Conservation (phyloP, 2,329 filamentous ascomycete species). For the Curvularia eragrostidis region DNA sequence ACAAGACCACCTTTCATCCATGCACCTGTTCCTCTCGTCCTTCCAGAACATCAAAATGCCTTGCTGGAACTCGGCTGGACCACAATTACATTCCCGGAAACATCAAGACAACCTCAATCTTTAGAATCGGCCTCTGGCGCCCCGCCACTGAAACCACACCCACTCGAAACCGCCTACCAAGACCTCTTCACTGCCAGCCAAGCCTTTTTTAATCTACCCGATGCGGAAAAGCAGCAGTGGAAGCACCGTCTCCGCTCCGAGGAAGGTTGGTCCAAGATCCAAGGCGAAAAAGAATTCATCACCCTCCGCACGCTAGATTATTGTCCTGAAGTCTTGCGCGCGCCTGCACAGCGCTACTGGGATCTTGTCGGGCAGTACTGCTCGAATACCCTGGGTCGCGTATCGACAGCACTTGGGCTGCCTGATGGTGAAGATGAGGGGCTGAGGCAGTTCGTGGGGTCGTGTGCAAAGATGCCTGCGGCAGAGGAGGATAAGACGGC, state of each 20-base stretch:
- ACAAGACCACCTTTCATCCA: conserved; percentile 30
- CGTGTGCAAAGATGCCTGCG: conserved; percentile 31
- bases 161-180: conserved; percentile 40
- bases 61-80: conserved; percentile 47
- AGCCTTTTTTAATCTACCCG: conserved; percentile 41
- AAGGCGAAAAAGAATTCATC: conserved; percentile 51
- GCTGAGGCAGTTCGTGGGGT: conserved; percentile 37
- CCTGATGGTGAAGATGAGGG: conserved; percentile 20
- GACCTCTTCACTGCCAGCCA: conserved; percentile 41
- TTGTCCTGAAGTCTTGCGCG: conserved; percentile 42
- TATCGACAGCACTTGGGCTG: conserved; percentile 33
- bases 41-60: conserved; percentile 41
- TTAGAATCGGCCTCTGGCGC: not conserved
- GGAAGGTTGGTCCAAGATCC: conserved; percentile 47
- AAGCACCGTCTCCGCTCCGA: conserved; percentile 44
- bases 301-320: conserved; percentile 42
- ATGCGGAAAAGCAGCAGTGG: conserved; percentile 37
- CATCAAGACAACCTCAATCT: conserved; percentile 1
- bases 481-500: conserved; percentile 36
- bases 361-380: conserved; percentile 40
- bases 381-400: conserved; percentile 30
- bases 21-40: conserved; percentile 40
- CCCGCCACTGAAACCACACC: conserved; percentile 26
- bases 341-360: conserved; percentile 44
- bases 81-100: conserved; percentile 42